These are phyloP conservation scores for Euclidium syriacum DNA, from an alignment of 345 rosid species.

Conservation along the genomic window DNA sequence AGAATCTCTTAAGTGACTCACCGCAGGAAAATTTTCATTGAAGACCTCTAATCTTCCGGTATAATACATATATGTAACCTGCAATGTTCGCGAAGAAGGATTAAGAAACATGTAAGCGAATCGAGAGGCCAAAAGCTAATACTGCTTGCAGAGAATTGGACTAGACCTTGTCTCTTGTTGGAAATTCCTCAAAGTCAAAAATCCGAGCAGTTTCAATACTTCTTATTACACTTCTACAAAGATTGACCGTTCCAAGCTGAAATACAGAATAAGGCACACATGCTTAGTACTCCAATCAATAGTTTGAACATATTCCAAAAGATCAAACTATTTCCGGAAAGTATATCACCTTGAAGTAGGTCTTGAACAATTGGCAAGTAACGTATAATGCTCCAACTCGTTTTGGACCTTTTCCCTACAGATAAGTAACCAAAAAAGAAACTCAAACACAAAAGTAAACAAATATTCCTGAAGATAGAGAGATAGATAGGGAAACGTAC, in stretches of 20 bases:
- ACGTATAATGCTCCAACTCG: slow-evolving; percentile 93
- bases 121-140: not conserved
- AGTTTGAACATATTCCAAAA: not conserved
- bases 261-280: slow-evolving; percentile 3
- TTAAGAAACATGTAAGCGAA: not conserved
- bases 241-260: slow-evolving; percentile 99
- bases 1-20: slow-evolving; percentile 39
- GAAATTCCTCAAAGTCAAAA: slow-evolving; percentile 96
- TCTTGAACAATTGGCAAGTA: slow-evolving; percentile 92
- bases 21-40: slow-evolving; percentile 92
- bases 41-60: slow-evolving; percentile 97
- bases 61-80: slow-evolving; percentile 99
- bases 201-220: slow-evolving; percentile 96
- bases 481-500: slow-evolving; percentile 42
- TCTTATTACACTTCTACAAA: slow-evolving; percentile 95
- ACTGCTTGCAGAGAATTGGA: not conserved
- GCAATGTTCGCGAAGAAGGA: slow-evolving; percentile 13
- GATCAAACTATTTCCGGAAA: slow-evolving; percentile 2
- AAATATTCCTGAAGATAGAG: not conserved
- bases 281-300: slow-evolving; percentile 4
- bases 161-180: slow-evolving; percentile 77
- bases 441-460: slow-evolving; percentile 10
- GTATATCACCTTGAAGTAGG: slow-evolving; percentile 75
- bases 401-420: slow-evolving; percentile 91
- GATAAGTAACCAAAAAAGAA: slow-evolving; percentile 5